Evolutionary conservation across 768 basidiomycete genomes (phyloP).

Genomic region (Asterophora parasitica): DNA sequence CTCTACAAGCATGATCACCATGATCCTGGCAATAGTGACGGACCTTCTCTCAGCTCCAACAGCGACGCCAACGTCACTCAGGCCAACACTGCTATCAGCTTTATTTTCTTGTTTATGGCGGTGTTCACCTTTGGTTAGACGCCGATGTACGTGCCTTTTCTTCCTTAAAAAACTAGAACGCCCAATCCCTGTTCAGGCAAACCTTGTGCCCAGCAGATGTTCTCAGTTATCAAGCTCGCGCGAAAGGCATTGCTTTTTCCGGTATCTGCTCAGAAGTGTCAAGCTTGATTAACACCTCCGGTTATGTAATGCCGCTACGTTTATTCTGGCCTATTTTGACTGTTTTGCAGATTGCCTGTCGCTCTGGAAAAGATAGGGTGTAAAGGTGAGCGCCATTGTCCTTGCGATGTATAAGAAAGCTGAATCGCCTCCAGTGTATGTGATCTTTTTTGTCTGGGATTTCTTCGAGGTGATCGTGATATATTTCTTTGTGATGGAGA

Average conservation of each 20-base stretch:
- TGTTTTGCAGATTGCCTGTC: constrained; percentile 34
- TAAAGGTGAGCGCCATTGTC: constrained; percentile 33
- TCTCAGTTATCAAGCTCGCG: constrained; percentile 43
- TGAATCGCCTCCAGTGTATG: constrained; percentile 33
- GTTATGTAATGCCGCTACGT: constrained; percentile 25
- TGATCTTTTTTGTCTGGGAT: constrained; percentile 48
- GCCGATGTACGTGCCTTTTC: constrained; percentile 35
- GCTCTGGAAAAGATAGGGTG: constrained; percentile 40
- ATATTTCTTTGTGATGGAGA: constrained; percentile 48
- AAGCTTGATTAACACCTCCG: constrained; percentile 47
- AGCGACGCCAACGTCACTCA: constrained; percentile 30
- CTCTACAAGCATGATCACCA: constrained; percentile 31
- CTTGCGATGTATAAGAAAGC: neutral
- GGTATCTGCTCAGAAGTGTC: constrained; percentile 38
- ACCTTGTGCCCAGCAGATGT: constrained; percentile 52
- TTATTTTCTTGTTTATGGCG: constrained; percentile 48
- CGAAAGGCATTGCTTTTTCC: constrained; percentile 50
- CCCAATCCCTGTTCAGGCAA: constrained; percentile 30
- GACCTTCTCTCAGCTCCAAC: constrained; percentile 37
- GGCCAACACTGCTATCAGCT: constrained; percentile 48
- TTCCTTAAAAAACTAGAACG: neutral
- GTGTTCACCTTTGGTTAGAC: constrained; percentile 55
- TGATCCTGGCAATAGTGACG: constrained; percentile 41
- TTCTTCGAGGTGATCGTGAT: constrained; percentile 41
- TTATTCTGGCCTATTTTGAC: too few relatives aligned